Evolutionary conservation across 2,329 filamentous ascomycete species (phyloP), one percentile per base, ranked within the genome.

Genomic region (Diaporthe ampelina): DNA sequence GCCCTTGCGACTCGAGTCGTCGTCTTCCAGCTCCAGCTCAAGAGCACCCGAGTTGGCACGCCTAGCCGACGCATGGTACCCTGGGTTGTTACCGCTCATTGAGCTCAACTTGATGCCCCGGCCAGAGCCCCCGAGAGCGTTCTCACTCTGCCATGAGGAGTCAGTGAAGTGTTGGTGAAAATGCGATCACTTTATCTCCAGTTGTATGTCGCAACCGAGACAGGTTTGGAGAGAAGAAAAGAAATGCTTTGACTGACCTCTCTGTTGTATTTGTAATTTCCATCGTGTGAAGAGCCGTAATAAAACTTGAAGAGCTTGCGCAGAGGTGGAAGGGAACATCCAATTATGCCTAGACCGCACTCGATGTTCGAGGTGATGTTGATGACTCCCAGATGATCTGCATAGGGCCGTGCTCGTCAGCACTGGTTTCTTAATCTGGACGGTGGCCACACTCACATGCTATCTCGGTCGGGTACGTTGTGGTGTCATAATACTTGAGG

Each of bases 311-410:
- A 59, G 21, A 59, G 57, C n/a, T 59, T 59, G 6, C 57, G 35
- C 7, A 59, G 57, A 59, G 57, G 57, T 43, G 57, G 57, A 40
- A 59, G 57, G 7, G 57, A 59, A 13, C 57, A 59, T 24, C 57
- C 57, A 26, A 59, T 59, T 26, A 59, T 59, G 10, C 57, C 57
- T 10, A 59, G 35, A 19, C 57, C 57, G 8, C 57, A 59, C 15
- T 59, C 35, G 13, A 59, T 59, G n/a, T 59, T 59, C n/a, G 57
- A 59, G 13, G 57, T 59, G n/a, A 59, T 59, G 35, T 40, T 40
- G 57, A 59, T 40, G 35, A 59, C 57, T 10, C 57, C 57, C 26
- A 59, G 57, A n/a, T 59, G 35, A 40, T 59, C 57, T 59, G 21
- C 7, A 3, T 40, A 24, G 35, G 40, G 57, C 21, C 21, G 21